Percentiles rank a stretch among this genome's conserved stretches.
Evolutionary conservation across 2,329 filamentous ascomycete species (phyloP).

Genomic region (Ciborinia camelliae): DNA sequence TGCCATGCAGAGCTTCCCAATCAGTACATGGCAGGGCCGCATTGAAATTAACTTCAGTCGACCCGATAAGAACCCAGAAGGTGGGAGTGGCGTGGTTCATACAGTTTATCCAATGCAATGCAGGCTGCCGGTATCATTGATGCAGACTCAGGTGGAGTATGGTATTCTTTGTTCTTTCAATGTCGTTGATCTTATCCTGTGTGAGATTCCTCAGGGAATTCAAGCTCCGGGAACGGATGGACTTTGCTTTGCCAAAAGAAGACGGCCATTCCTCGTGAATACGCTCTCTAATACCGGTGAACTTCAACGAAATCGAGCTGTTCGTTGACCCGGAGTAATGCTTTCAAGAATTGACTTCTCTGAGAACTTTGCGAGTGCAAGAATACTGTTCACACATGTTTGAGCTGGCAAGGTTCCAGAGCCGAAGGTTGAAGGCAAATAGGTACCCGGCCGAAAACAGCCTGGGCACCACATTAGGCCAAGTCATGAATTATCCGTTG

Average conservation of each 20-base stretch:
- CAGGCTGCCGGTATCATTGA: background rate
- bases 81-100: background rate
- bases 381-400: background rate
- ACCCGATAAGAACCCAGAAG: background rate
- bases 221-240: background rate
- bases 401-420: no score
- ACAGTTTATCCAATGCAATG: background rate
- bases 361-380: background rate
- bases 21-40: background rate
- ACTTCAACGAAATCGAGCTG: background rate
- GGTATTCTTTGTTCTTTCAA: background rate
- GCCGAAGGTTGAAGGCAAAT: background rate
- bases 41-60: background rate
- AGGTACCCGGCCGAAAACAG: background rate
- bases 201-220: background rate
- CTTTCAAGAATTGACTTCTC: background rate
- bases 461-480: background rate
- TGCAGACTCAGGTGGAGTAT: background rate
- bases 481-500: background rate
- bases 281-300: background rate
- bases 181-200: background rate
- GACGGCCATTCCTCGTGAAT: background rate
- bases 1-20: background rate
- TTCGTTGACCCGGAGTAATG: background rate
- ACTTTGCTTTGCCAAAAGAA: background rate